Conservation (phyloP, 805 yeast species). For the Candida krabiensis region DNA sequence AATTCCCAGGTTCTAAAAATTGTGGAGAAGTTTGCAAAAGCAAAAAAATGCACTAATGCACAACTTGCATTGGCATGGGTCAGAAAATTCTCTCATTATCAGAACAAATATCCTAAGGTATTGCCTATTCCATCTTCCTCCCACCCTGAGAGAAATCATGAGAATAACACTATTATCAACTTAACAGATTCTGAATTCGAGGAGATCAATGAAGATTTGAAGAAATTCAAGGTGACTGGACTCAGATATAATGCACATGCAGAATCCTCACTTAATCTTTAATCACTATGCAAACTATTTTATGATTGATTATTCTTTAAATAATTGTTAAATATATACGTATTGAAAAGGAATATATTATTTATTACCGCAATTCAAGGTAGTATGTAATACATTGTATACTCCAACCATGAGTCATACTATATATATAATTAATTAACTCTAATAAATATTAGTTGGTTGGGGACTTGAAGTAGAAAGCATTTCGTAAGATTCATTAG, state of each 20-base stretch:
- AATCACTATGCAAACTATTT: too few relatives aligned
- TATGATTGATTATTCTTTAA: too few relatives aligned
- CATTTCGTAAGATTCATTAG: constrained; percentile 1
- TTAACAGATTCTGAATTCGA: constrained; percentile 59
- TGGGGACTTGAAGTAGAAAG: neutral
- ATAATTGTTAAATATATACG: too few relatives aligned
- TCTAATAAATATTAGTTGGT: neutral
- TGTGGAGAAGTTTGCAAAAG: constrained; percentile 50
- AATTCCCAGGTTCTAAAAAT: constrained; percentile 52
- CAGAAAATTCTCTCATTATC: constrained; percentile 41
- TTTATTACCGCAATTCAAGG: too few relatives aligned
- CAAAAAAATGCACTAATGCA: constrained; percentile 50
- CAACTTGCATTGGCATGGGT: constrained; percentile 75
- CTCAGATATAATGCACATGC: constrained; percentile 22
- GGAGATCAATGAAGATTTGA: constrained; percentile 48
- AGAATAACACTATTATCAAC: constrained; percentile 50
- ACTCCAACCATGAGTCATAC: constrained; percentile 1
- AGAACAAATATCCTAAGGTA: constrained; percentile 46
- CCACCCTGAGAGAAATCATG: constrained; percentile 55
- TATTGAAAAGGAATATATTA: too few relatives aligned
- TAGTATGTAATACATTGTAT: neutral
- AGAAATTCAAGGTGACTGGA: constrained; percentile 51
- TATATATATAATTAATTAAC: constrained; percentile 2
- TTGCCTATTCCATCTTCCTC: constrained; percentile 84
- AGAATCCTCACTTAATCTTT: neutral